Base-by-base conservation (phyloP, 2,329 filamentous ascomycete species). In the Trichoderma breve region DNA sequence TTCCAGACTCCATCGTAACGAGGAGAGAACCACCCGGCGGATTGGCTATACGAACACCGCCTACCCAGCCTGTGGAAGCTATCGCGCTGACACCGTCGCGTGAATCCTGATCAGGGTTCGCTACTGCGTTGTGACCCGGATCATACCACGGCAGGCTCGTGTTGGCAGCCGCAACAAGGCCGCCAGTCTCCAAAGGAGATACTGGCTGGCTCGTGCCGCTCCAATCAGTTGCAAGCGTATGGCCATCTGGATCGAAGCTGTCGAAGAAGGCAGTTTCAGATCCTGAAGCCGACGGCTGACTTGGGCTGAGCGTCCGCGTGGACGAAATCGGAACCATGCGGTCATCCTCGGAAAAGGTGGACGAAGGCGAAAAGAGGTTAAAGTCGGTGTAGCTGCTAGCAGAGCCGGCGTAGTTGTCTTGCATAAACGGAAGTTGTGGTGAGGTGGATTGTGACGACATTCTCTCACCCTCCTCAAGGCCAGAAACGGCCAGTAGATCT, bases 301-400 rank as follows among this genome's bases (percentile, higher is more conserved):
- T 71, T 43, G 73, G 60, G 43, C 71, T 72, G 24, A 71, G 53
- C 18, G 21, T n/a, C 26, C 72, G 62, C 24, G 51, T 60, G 28
- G 70, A 74, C 15, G 76, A 69, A 62, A 80, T 76, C 15, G 79
- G 74, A 71, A 78, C 80, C 77, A 82, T 80, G 14, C 75, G 81
- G 58, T 88, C 86, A 72, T 87, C 86, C 71, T 87, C 85, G 15
- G 85, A 80, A 76, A 83, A 83, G 72, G 80, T 82, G 21, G 85
- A 83, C 26, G 80, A 79, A 3, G 87, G 86, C 64, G 86, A 88
- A 80, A 84, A 89, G 18, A 88, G 83, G 76, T 84, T 86, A 81
- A 89, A 89, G 80, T 88, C 87, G 74, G 83, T 79, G 75, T 88
- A 88, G 78, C 85, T 80, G 73, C 47, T 76, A 58, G 62, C 32